A percentile compares a stretch with the other conserved stretches of the same genome.
Conservation (phyloP, 352 stramenopile species). For the Phytophthora niederhauseri region DNA sequence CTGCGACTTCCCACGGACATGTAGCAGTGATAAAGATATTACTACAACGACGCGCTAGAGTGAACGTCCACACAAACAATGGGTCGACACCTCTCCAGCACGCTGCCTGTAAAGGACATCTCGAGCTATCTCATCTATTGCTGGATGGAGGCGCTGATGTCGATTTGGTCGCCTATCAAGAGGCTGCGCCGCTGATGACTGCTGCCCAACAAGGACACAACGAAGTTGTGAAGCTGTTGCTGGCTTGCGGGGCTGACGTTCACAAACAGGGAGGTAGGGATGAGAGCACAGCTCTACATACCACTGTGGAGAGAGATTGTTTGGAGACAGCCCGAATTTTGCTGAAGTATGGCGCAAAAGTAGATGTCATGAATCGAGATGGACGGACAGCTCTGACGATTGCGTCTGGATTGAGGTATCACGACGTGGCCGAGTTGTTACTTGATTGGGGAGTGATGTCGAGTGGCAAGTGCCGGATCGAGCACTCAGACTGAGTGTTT, state of each 20-base stretch:
- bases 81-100: neutral
- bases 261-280: neutral
- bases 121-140: constrained; percentile 3
- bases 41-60: neutral
- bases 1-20: neutral
- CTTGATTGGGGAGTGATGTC: neutral
- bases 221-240: constrained; percentile 4
- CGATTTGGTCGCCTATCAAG: neutral
- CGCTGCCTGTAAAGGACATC: constrained; percentile 2
- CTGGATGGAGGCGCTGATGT: constrained; percentile 4
- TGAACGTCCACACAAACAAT: neutral
- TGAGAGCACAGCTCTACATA: neutral
- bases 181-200: constrained; percentile 2
- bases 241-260: neutral
- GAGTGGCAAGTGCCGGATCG: neutral
- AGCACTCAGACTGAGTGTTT: too few species aligned
- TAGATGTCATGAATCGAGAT: neutral
- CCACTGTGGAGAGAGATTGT: neutral
- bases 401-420: neutral
- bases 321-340: constrained; percentile 6
- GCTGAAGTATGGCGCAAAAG: neutral
- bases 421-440: constrained; percentile 1
- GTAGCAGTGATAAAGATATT: constrained; percentile 1
- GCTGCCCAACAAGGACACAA: constrained; percentile 2
- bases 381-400: neutral